Evolutionary conservation across 371 early-diverging fungal genomes (phyloP).

Genomic region (Smittium culicis): DNA sequence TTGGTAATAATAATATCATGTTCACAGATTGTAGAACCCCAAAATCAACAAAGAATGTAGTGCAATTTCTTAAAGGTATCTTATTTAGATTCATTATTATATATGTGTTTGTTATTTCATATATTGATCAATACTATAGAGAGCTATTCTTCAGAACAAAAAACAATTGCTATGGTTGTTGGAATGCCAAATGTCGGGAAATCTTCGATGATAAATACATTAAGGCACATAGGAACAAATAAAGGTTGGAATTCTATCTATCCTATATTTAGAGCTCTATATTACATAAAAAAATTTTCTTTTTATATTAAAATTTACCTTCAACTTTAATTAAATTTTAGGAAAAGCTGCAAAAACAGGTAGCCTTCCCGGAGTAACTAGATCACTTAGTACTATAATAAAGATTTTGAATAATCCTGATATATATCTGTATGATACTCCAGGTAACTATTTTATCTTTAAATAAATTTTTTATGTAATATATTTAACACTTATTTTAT

Average conservation of each 20-base stretch:
- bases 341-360: slow-evolving; percentile 79
- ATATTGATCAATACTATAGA: too few species aligned
- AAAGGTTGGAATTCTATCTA: too few species aligned
- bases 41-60: background rate
- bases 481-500: slow-evolving; percentile 16
- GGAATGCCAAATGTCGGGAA: slow-evolving; percentile 97
- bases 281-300: too few species aligned
- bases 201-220: slow-evolving; percentile 74
- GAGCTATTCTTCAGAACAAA: background rate
- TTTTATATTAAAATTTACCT: too few species aligned
- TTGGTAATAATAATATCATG: background rate
- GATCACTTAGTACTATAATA: slow-evolving; percentile 62
- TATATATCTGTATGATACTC: slow-evolving; percentile 82
- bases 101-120: too few species aligned
- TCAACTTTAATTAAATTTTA: too few species aligned
- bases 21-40: background rate
- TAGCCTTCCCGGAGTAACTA: slow-evolving; percentile 77
- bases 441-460: slow-evolving; percentile 33
- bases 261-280: too few species aligned
- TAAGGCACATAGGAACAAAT: slow-evolving; percentile 55
- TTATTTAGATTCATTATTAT: too few species aligned
- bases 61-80: background rate
- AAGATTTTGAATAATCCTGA: slow-evolving; percentile 73
- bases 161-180: slow-evolving; percentile 48
- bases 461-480: too few species aligned